Conservation (phyloP, 352 stramenopile genomes). For the Labyrinthula sp. region DNA sequence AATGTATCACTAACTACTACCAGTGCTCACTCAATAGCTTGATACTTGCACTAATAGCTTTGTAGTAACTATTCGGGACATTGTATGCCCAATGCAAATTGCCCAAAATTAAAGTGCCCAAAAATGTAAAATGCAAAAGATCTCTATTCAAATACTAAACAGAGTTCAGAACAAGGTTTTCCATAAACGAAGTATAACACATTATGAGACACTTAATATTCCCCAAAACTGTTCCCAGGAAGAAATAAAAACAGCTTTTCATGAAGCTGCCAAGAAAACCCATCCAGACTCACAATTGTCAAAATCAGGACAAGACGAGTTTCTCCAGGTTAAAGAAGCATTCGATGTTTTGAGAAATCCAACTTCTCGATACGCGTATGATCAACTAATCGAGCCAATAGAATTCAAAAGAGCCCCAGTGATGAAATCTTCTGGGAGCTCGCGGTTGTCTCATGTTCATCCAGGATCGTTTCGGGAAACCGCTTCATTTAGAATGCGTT, state of each 20-base stretch:
- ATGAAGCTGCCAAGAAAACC: conserved; percentile 66
- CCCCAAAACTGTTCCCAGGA: conserved; percentile 43
- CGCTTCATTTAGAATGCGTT: conserved; percentile 1
- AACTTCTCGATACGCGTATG: conserved; percentile 1
- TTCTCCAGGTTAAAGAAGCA: conserved; percentile 12
- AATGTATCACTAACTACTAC: no score
- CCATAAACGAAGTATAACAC: no score
- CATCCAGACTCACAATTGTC: conserved; percentile 58
- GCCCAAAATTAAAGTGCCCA: no score
- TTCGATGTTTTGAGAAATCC: conserved; percentile 13
- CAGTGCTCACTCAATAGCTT: no score
- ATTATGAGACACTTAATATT: conserved; percentile 75
- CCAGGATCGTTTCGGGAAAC: background rate
- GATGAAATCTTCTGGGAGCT: background rate
- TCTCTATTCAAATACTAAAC: no score
- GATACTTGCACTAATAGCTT: no score
- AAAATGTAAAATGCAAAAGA: no score
- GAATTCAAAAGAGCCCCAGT: no score
- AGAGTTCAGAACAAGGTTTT: no score
- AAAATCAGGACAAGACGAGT: conserved; percentile 3
- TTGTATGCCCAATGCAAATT: no score
- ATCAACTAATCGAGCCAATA: conserved; percentile 1
- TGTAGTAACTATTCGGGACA: no score
- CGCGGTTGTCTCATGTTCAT: background rate
- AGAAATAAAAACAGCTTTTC: conserved; percentile 95